Evolutionary conservation across 192 early-diverging fungal genomes (phyloP).

Genomic region (Umbelopsis ramanniana): DNA sequence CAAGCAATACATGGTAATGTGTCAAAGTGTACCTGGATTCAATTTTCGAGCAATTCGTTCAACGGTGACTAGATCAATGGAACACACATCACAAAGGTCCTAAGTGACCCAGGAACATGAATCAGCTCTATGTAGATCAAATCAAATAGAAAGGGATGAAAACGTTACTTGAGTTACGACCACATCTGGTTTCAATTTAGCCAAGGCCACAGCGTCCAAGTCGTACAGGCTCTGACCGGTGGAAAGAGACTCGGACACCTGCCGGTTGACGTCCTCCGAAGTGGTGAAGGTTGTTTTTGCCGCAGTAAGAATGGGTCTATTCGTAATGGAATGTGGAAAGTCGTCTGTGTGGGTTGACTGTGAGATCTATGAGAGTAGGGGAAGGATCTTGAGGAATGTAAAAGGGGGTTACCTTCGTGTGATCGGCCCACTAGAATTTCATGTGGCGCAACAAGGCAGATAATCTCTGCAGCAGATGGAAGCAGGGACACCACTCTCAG

Average conservation of each 20-base stretch:
- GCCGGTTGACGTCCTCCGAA: slow-evolving; percentile 53
- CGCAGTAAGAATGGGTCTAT: slow-evolving; percentile 50
- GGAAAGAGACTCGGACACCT: slow-evolving; percentile 52
- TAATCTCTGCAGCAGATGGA: slow-evolving; percentile 59
- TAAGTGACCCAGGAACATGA: slow-evolving; percentile 17
- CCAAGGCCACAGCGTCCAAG: slow-evolving; percentile 45
- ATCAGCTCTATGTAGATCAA: background rate
- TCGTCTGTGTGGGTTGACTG: slow-evolving; percentile 31
- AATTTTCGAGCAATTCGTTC: slow-evolving; percentile 52
- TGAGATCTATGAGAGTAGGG: slow-evolving; percentile 20
- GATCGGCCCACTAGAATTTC: slow-evolving; percentile 25
- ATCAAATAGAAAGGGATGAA: background rate
- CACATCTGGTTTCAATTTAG: slow-evolving; percentile 48
- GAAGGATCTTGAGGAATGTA: background rate
- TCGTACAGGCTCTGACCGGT: slow-evolving; percentile 51
- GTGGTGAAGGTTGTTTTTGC: slow-evolving; percentile 52
- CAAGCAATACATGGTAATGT: background rate
- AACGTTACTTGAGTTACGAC: slow-evolving; percentile 52
- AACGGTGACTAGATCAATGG: slow-evolving; percentile 55
- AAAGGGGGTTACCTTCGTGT: slow-evolving; percentile 38
- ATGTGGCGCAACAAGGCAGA: slow-evolving; percentile 33
- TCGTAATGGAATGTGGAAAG: slow-evolving; percentile 47
- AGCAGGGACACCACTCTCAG: slow-evolving; percentile 51
- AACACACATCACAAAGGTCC: slow-evolving; percentile 59
- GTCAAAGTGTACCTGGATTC: slow-evolving; percentile 35